Percentiles rank a stretch among this genome's conserved stretches.
Evolutionary conservation across 2,329 filamentous ascomycete genomes (phyloP).

Genomic region (Leptographium procerum): DNA sequence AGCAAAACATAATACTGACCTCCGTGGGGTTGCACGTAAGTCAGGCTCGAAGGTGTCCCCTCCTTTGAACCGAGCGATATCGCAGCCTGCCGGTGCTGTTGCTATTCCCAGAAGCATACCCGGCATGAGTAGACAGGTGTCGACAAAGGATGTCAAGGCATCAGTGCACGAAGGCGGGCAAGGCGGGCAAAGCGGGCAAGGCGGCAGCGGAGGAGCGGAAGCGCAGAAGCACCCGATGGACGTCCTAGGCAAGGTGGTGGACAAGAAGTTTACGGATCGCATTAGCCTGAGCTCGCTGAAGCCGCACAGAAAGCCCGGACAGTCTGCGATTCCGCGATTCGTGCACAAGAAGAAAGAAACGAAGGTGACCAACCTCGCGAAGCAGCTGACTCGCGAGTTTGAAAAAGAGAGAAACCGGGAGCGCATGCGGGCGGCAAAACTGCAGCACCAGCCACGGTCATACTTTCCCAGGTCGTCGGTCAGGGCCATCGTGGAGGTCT

Average conservation of each 20-base stretch:
- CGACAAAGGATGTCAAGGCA: slow-evolving; percentile 22
- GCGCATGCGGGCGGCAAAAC: slow-evolving; percentile 66
- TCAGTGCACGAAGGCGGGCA: slow-evolving; percentile 15
- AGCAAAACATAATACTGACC: slow-evolving; percentile 11
- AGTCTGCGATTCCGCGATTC: slow-evolving; percentile 83
- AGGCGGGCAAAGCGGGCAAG: slow-evolving; percentile 13
- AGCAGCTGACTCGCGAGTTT: slow-evolving; percentile 92
- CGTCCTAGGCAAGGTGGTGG: slow-evolving; percentile 27
- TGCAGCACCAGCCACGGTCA: slow-evolving; percentile 58
- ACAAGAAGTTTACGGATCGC: slow-evolving; percentile 70
- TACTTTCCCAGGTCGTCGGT: slow-evolving; percentile 79
- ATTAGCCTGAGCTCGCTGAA: slow-evolving; percentile 58
- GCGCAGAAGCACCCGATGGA: slow-evolving; percentile 16
- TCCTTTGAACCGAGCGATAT: slow-evolving; percentile 41
- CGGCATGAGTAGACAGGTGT: slow-evolving; percentile 28
- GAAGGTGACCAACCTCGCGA: slow-evolving; percentile 82
- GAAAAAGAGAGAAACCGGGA: slow-evolving; percentile 88
- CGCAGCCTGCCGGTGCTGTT: slow-evolving; percentile 36
- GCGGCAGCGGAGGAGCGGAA: slow-evolving; percentile 3
- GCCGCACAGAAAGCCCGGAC: slow-evolving; percentile 37
- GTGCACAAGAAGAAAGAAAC: slow-evolving; percentile 63
- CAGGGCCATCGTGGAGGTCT: slow-evolving; percentile 93
- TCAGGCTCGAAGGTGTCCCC: slow-evolving; percentile 35
- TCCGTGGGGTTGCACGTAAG: slow-evolving; percentile 27
- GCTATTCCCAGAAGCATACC: slow-evolving; percentile 35